Conservation (phyloP, 169 alveolate genomes). For the Amoebophrya sp. region DNA sequence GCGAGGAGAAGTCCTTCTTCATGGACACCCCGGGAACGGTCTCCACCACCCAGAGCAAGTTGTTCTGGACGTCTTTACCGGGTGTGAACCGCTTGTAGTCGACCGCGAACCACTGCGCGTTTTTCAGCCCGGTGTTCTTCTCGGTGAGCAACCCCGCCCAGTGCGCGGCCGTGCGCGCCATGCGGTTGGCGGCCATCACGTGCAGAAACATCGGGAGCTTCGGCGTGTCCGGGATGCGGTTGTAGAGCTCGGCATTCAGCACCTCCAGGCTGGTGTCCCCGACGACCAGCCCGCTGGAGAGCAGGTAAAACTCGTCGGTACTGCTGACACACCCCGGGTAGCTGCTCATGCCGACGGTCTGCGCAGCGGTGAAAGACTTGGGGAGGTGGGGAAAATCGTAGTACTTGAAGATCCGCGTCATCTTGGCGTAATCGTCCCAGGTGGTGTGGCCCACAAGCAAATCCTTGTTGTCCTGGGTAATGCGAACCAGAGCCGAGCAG, state of each 20-base stretch:
- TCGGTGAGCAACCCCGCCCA: not conserved
- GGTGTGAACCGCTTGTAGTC: not conserved
- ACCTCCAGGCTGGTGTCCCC: not conserved
- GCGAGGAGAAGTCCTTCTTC: not conserved
- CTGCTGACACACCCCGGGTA: not conserved
- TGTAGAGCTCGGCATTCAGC: not conserved
- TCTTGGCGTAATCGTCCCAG: not conserved
- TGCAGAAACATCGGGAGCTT: not conserved
- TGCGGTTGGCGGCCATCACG: slow-evolving; percentile 4
- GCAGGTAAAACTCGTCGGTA: not conserved
- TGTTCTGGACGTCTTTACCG: not conserved
- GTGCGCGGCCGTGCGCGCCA: not conserved
- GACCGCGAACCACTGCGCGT: not conserved
- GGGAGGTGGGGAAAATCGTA: not conserved
- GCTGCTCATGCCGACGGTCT: not conserved
- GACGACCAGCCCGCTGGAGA: not conserved
- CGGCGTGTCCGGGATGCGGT: not conserved
- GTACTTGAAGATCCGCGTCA: not conserved
- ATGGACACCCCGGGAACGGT: not conserved
- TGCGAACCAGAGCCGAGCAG: not conserved
- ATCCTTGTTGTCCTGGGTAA: not conserved
- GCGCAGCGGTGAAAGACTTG: not conserved
- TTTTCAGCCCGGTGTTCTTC: not conserved
- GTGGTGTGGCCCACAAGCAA: not conserved
- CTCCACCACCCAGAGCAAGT: not conserved